Conservation (phyloP, 768 basidiomycete genomes). For the Boletus sp. region DNA sequence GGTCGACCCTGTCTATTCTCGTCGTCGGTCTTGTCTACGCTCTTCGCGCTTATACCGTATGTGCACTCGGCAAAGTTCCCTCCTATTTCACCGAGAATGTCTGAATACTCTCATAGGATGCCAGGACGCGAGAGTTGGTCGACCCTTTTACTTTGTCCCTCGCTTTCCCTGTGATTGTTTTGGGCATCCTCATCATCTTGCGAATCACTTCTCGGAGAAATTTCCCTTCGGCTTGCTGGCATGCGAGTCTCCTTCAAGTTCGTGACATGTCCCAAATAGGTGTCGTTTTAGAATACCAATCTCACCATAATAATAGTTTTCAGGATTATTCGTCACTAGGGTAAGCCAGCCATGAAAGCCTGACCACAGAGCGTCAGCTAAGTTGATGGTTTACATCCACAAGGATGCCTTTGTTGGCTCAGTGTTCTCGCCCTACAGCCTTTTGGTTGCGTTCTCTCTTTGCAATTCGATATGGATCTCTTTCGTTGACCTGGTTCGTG, state of each 20-base stretch:
- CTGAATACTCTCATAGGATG: conserved; percentile 16
- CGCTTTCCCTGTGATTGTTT: conserved; percentile 20
- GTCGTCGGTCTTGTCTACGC: conserved; percentile 11
- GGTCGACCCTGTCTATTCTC: conserved; percentile 15
- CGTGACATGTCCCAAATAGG: conserved; percentile 1
- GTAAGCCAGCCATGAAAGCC: conserved; percentile 11
- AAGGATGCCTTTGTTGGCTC: conserved; percentile 21
- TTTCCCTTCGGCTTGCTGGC: conserved; percentile 28
- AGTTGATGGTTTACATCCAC: not conserved
- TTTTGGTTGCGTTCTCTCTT: conserved; percentile 20
- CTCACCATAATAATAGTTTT: conserved; percentile 23
- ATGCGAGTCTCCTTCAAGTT: conserved; percentile 37
- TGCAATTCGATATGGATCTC: conserved; percentile 21
- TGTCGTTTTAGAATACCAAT: not conserved
- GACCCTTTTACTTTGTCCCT: conserved; percentile 26
- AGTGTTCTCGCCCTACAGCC: not conserved
- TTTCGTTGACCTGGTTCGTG: conserved; percentile 26
- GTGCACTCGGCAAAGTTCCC: conserved; percentile 7
- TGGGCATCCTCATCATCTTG: conserved; percentile 21
- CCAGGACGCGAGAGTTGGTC: conserved; percentile 15
- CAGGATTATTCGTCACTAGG: conserved; percentile 33
- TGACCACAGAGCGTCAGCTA: not conserved
- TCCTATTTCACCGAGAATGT: not conserved
- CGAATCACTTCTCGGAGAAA: conserved; percentile 18
- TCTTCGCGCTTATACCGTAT: conserved; percentile 20